A percentile compares a stretch with the other conserved stretches of the same genome.
phyloP scores from a whole-genome alignment of 441 rosid genomes.

The Macaranga tanarius region DNA sequence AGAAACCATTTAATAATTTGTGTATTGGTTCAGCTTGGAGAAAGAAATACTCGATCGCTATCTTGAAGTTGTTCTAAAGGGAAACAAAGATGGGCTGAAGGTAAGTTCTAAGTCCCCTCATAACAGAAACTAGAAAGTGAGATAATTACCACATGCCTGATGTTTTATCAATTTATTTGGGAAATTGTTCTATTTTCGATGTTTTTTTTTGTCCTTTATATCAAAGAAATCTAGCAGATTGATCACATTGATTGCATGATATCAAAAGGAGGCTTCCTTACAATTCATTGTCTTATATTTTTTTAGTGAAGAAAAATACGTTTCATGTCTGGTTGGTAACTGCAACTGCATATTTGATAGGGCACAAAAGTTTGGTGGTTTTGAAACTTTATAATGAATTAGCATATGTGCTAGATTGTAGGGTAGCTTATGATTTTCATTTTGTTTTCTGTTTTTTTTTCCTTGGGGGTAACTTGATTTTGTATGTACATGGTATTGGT shows the following conservation, averaged over 20 bases:
- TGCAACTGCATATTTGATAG: neutral
- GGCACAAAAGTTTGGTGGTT: no score
- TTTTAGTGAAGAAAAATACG: neutral
- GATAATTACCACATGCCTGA: neutral
- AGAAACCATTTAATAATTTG: neutral
- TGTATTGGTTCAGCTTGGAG: conserved; percentile 65
- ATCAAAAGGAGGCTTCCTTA: neutral
- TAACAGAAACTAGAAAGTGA: neutral
- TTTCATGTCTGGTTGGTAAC: neutral
- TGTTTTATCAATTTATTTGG: neutral
- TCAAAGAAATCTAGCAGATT: no score
- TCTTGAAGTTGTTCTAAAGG: conserved; percentile 83
- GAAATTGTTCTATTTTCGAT: neutral
- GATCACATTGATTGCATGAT: no score
- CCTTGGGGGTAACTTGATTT: neutral
- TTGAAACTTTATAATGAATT: conserved; percentile 6
- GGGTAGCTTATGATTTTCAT: neutral
- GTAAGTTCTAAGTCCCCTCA: conserved; percentile 33
- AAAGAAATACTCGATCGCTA: conserved; percentile 90
- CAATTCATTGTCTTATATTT: conserved; percentile 1
- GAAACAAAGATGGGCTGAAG: conserved; percentile 95
- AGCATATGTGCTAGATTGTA: neutral
- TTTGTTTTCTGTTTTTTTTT: no score
- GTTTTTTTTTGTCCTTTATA: no score
- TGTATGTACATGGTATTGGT: neutral